Percentiles rank a stretch among this genome's conserved stretches.
Evolutionary conservation across 2,329 filamentous ascomycete genomes (phyloP).

Genomic region (Neopestalotiopsis sp.): DNA sequence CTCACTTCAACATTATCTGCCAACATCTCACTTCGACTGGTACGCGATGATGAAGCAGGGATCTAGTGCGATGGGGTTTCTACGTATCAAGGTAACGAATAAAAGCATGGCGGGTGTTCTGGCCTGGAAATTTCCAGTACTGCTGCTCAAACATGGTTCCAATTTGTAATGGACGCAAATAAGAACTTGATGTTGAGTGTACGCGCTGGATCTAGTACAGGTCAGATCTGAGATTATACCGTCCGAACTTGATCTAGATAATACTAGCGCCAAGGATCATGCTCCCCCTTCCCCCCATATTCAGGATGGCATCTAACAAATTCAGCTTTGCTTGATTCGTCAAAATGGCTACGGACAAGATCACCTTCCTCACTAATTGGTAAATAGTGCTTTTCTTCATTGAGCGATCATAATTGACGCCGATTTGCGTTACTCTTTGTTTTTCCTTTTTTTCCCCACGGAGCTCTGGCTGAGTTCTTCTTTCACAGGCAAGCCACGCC

Average conservation of each 20-base stretch:
- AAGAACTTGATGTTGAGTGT: background rate
- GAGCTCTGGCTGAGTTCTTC: conserved; percentile 20
- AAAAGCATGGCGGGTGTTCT: conserved; percentile 14
- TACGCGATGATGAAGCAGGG: conserved; percentile 4
- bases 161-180: background rate
- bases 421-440: background rate
- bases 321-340: conserved; percentile 45
- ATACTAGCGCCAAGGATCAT: conserved; percentile 83
- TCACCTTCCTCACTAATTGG: conserved; percentile 86
- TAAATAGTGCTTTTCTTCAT: conserved; percentile 45
- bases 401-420: background rate
- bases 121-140: background rate
- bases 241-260: conserved; percentile 85
- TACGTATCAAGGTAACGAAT: conserved; percentile 17
- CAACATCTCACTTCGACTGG: background rate
- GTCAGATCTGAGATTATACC: conserved; percentile 74
- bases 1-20: background rate
- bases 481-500: conserved; percentile 75
- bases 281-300: conserved; percentile 61
- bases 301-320: conserved; percentile 9
- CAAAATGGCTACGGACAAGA: conserved; percentile 83
- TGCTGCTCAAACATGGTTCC: background rate
- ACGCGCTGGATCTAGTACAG: conserved; percentile 23
- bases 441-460: background rate
- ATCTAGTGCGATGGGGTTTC: conserved; percentile 8